Evolutionary conservation across 345 rosid genomes (phyloP), one percentile per base, ranked within the genome.

Genomic region (Durio zibethinus): DNA sequence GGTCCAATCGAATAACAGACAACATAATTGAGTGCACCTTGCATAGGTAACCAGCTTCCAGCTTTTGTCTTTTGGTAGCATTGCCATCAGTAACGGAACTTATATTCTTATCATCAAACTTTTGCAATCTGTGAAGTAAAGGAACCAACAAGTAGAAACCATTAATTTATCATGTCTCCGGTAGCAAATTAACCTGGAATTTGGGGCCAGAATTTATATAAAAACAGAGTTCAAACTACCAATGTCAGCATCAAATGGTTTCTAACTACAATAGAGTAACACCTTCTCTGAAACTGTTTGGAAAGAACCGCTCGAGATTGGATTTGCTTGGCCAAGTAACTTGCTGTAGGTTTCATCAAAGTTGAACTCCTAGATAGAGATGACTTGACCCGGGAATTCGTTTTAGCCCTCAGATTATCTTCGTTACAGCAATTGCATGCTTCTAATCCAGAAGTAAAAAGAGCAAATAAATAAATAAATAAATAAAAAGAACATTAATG

Each of bases 291-390:
- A 78, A 87, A 73, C 52, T 79, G 84, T 33, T 71, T 73, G 48
- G 85, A 86, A 76, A 74, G 85, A 81, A 75, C 76, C 48, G 88
- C 85, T 72, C 72, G 83, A 69, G 80, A 69, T 56, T 79, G 83
- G 81, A 83, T 86, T 82, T 80, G 90, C 86, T 91, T 93, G 69
- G 99, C 94, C 85, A 95, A 85, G 57, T 88, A 88, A 89, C 94
- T 92, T 33, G 90, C 96, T 21, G 99, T 93, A 6, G 99, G 98
- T 76, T 86, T 92, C 88, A 92, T 89, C 73, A 92, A 85, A 83
- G 89, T 86, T 36, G 93, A 90, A 77, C 78, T 80, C 64, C 82
- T 89, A 45, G 81, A 66, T 73, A 78, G 25, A 40, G 85, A 65
- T 52, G 84, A 23, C 86, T 82, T 85, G 2, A 29, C 59, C 42